These are phyloP conservation scores for Tolypocladium capitatum DNA, from an alignment of 2,329 filamentous ascomycete genomes.

Conservation along the genomic window DNA sequence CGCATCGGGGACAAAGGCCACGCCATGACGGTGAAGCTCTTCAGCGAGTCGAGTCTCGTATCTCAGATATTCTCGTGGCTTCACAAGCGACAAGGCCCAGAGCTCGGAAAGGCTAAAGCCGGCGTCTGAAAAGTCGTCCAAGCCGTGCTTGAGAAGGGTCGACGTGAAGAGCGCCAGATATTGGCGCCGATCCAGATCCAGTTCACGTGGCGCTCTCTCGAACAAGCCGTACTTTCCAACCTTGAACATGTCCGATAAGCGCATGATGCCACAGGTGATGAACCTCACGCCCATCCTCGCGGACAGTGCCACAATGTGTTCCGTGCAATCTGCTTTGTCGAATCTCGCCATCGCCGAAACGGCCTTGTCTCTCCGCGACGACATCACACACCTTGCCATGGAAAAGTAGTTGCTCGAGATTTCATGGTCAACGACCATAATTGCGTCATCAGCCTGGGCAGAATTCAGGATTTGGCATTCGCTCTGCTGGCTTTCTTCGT, in stretches of 20 bases:
- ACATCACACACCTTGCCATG: conserved; percentile 28
- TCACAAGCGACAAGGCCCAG: conserved; percentile 39
- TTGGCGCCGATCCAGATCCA: conserved; percentile 27
- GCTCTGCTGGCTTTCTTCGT: conserved; percentile 23
- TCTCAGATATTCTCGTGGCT: conserved; percentile 29
- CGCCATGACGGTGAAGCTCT: conserved; percentile 26
- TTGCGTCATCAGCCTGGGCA: conserved; percentile 32
- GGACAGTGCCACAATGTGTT: conserved; percentile 31
- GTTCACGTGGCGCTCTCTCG: conserved; percentile 23
- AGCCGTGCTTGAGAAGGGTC: conserved; percentile 30
- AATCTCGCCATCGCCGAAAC: conserved; percentile 5
- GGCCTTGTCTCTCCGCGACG: conserved; percentile 5
- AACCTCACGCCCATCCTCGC: conserved; percentile 33
- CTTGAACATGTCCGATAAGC: conserved; percentile 32
- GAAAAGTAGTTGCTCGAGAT: conserved; percentile 33
- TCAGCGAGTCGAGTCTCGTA: conserved; percentile 38
- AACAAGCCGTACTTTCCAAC: conserved; percentile 37
- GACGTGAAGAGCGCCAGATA: conserved; percentile 38
- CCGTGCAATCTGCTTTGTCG: conserved; percentile 21
- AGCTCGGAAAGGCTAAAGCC: conserved; percentile 33
- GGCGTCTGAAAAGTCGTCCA: conserved; percentile 33
- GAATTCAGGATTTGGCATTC: conserved; percentile 25
- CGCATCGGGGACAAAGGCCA: conserved; percentile 29
- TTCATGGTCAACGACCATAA: conserved; percentile 33
- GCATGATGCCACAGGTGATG: conserved; percentile 29